phyloP scores from a whole-genome alignment of 2,329 filamentous ascomycete genomes.

The Aspergillus sp. region DNA sequence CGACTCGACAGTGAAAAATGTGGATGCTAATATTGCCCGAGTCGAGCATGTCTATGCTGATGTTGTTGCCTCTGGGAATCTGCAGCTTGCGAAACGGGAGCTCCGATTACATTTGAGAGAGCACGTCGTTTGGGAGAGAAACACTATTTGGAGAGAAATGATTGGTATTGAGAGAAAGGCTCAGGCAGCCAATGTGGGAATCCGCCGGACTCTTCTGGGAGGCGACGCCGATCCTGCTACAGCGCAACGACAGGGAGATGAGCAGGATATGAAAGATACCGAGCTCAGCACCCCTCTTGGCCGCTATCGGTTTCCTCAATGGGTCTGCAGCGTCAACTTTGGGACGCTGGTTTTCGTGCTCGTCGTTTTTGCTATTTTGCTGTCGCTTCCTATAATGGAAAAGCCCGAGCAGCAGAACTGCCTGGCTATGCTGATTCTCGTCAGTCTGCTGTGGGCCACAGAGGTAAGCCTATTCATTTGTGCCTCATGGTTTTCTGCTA shows the following conservation, averaged over 20 bases:
- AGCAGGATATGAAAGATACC: constrained; percentile 55
- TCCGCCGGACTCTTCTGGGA: constrained; percentile 68
- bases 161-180: constrained; percentile 94
- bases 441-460: constrained; percentile 91
- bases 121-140: constrained; percentile 97
- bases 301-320: constrained; percentile 62
- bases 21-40: constrained; percentile 62
- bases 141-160: constrained; percentile 98
- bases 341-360: constrained; percentile 64
- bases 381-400: constrained; percentile 73
- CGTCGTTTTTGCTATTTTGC: constrained; percentile 61
- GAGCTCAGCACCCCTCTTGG: constrained; percentile 73
- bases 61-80: constrained; percentile 72
- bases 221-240: constrained; percentile 58
- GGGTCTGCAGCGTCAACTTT: constrained; percentile 76
- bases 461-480: constrained; percentile 51
- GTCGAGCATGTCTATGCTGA: constrained; percentile 75
- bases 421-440: constrained; percentile 83
- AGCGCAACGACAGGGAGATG: constrained; percentile 75
- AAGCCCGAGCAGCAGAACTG: constrained; percentile 91
- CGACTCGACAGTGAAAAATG: constrained; percentile 56
- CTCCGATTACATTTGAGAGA: constrained; percentile 83
- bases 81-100: constrained; percentile 68
- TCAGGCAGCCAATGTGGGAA: constrained; percentile 83
- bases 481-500: not conserved